Base-by-base conservation (phyloP, 169 alveolate genomes). In the Cardiosporidium cionae region DNA sequence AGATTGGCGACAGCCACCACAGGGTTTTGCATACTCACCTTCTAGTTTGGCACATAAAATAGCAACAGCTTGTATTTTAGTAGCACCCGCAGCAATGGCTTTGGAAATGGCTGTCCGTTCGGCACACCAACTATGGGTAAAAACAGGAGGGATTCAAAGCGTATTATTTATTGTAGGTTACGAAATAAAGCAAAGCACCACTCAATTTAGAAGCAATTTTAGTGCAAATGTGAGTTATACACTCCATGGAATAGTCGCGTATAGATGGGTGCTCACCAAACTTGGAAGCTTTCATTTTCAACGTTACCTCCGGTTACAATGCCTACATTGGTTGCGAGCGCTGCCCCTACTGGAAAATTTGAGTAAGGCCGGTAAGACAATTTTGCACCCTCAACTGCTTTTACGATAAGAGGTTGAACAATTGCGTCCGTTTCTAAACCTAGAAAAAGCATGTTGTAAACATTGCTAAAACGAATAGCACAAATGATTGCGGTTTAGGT, bases 41-140 rank as follows among this genome's bases (percentile, higher is more conserved):
- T 16, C 16, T 9, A 63, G 25, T 63, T 63, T 9, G 25, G 54
- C 16, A 63, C 69, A 63, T 16, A 22, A 9, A 22, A 63, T 44
- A 22, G 69, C 69, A 16, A 63, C 22, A 16, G 69, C 25, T 16
- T 63, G 25, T 9, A 63, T 16, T n/a, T 63, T 63, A 9, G 66
- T n/a, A 16, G 69, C 69, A 9, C 69, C 69, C n/a, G 9, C 69
- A 22, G 16, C 22, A 22, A 63, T 63, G 54, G 69, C 69, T 44
- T 63, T 63, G 25, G n/a, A 9, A 9, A 63, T n/a, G 9, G 69
- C 69, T 63, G 69, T 63, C 54, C 69, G 9, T n/a, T 63, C 69
- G 16, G 69, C 69, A 22, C 69, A 63, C 52, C 16, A 16, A 22
- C 69, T n/a, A n/a, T 9, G n/a, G 58, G 58, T 9, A 9, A 44